Percentiles rank a stretch among this genome's conserved stretches.
Conservation (phyloP, 148 eudicot genomes). For the Fagopyrum tataricum region DNA sequence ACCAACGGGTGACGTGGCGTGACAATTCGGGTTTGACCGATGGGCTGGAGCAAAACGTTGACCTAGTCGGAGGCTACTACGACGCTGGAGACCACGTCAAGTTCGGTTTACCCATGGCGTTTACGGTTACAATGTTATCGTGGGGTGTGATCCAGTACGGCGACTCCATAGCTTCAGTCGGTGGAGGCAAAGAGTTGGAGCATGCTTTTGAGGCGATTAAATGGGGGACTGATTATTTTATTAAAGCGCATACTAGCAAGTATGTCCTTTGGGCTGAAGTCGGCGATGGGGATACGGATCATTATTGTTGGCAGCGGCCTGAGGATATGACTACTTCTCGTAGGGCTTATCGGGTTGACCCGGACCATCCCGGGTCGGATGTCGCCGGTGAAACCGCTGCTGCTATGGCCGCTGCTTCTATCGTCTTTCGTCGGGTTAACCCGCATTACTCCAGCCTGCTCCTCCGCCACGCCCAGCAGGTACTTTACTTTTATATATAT, state of each 20-base stretch:
- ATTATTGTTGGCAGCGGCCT: slow-evolving; percentile 64
- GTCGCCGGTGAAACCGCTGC: slow-evolving; percentile 98
- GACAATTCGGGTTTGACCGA: slow-evolving; percentile 68
- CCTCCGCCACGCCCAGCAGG: slow-evolving; percentile 13
- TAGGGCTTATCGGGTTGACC: slow-evolving; percentile 56
- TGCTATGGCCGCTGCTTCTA: slow-evolving; percentile 86
- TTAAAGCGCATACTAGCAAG: slow-evolving; percentile 46
- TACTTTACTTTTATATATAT: no score
- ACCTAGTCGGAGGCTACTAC: slow-evolving; percentile 62
- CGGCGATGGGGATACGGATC: slow-evolving; percentile 16
- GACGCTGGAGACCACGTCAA: slow-evolving; percentile 63
- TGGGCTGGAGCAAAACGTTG: slow-evolving; percentile 72
- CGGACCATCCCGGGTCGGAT: slow-evolving; percentile 81
- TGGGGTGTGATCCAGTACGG: slow-evolving; percentile 41
- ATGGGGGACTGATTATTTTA: slow-evolving; percentile 59
- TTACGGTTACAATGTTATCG: slow-evolving; percentile 46
- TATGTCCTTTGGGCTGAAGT: slow-evolving; percentile 39
- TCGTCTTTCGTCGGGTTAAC: slow-evolving; percentile 62
- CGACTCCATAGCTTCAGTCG: slow-evolving; percentile 17
- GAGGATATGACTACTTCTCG: slow-evolving; percentile 91
- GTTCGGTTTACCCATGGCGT: slow-evolving; percentile 63
- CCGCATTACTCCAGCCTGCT: slow-evolving; percentile 18
- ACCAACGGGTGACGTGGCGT: slow-evolving; percentile 67
- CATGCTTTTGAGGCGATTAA: slow-evolving; percentile 45
- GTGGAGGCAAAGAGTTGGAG: slow-evolving; percentile 17